These are phyloP conservation scores for Pleoardoris graminearum DNA, from an alignment of 2,329 filamentous ascomycete genomes.

Conservation along the genomic window DNA sequence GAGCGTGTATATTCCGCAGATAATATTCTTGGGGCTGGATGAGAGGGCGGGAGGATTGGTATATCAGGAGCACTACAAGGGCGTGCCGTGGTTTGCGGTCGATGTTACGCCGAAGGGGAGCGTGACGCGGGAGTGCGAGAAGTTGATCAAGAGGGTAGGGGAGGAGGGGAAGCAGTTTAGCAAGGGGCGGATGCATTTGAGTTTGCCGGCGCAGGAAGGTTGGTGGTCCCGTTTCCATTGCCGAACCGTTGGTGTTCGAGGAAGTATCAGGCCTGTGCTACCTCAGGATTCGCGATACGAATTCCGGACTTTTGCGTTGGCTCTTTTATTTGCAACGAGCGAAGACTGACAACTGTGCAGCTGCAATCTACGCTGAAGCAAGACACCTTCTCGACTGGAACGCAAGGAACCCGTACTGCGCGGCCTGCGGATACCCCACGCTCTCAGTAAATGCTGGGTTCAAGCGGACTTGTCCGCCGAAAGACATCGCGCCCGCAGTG, in stretches of 20 bases:
- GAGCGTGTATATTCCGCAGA: constrained; percentile 64
- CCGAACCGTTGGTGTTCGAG: background rate
- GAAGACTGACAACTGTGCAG: constrained; percentile 51
- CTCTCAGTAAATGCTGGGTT: constrained; percentile 78
- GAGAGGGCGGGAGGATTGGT: constrained; percentile 63
- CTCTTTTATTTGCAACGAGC: background rate
- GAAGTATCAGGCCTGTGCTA: background rate
- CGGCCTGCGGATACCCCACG: constrained; percentile 81
- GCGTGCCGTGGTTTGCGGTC: constrained; percentile 84
- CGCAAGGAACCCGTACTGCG: constrained; percentile 86
- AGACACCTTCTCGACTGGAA: constrained; percentile 95
- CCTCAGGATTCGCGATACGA: background rate
- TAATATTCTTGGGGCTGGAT: constrained; percentile 85
- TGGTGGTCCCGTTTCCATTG: constrained; percentile 24
- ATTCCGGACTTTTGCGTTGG: no score
- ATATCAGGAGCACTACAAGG: constrained; percentile 71
- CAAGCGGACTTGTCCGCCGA: constrained; percentile 77
- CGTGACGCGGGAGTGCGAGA: constrained; percentile 64
- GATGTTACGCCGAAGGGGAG: constrained; percentile 77
- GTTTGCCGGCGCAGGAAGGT: constrained; percentile 65
- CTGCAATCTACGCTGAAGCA: constrained; percentile 87
- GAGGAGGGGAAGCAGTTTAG: constrained; percentile 67
- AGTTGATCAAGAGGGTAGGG: constrained; percentile 63
- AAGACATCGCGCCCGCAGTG: constrained; percentile 60
- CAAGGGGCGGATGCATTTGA: constrained; percentile 65